These are phyloP conservation scores for Prosopis cineraria DNA, from an alignment of 306 rosid genomes.

Conservation along the genomic window DNA sequence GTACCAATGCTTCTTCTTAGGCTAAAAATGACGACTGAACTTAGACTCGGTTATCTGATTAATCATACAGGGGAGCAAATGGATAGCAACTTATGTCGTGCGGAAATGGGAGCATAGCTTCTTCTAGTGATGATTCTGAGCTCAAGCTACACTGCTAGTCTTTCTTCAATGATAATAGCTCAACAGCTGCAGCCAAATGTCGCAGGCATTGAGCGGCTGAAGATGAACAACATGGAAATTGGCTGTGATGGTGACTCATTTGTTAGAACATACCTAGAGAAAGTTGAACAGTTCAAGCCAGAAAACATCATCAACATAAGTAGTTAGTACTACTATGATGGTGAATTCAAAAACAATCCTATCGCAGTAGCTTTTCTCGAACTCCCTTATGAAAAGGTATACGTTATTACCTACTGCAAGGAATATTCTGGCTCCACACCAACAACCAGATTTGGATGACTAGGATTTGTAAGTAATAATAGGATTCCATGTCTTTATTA, in stretches of 20 bases:
- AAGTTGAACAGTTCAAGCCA: slow-evolving; percentile 39
- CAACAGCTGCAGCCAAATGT: slow-evolving; percentile 42
- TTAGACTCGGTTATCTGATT: not conserved
- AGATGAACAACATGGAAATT: slow-evolving; percentile 42
- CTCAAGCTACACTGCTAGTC: slow-evolving; percentile 76
- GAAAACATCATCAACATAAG: slow-evolving; percentile 32
- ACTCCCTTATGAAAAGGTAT: slow-evolving; percentile 62
- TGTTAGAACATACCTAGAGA: slow-evolving; percentile 45
- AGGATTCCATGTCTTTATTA: slow-evolving; percentile 1
- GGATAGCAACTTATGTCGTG: slow-evolving; percentile 46
- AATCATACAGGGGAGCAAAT: slow-evolving; percentile 54
- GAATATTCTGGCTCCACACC: slow-evolving; percentile 42
- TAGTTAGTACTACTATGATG: slow-evolving; percentile 29
- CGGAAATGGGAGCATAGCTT: slow-evolving; percentile 60
- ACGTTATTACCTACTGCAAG: slow-evolving; percentile 49
- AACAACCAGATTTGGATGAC: slow-evolving; percentile 64
- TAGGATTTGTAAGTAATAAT: slow-evolving; percentile 64
- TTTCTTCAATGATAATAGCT: slow-evolving; percentile 71
- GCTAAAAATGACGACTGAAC: not conserved
- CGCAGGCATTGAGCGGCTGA: slow-evolving; percentile 43
- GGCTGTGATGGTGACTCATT: slow-evolving; percentile 67
- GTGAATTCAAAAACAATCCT: slow-evolving; percentile 21
- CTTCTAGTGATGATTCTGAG: slow-evolving; percentile 56
- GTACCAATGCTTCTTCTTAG: not conserved
- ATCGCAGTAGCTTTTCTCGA: slow-evolving; percentile 76